phyloP scores from a whole-genome alignment of 176 grass and related monocot species.

The Eleusine coracana region DNA sequence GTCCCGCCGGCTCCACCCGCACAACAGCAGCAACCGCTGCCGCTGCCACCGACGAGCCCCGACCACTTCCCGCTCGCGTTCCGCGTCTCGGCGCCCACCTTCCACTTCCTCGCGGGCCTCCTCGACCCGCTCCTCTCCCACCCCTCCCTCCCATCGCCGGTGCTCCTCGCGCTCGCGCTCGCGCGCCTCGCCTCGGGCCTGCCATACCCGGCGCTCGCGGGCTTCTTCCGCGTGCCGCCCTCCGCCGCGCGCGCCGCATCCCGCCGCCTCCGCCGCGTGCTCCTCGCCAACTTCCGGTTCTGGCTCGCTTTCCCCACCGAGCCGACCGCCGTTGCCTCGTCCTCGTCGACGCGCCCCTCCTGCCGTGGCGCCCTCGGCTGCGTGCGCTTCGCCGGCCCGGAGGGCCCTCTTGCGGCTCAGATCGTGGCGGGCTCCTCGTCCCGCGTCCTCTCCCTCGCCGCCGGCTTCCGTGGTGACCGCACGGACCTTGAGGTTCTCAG shows the following conservation, averaged over 20 bases:
- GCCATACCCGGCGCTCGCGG: constrained; percentile 54
- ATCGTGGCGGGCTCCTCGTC: constrained; percentile 67
- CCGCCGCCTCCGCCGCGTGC: constrained; percentile 65
- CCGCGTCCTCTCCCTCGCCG: constrained; percentile 59
- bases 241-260: constrained; percentile 60
- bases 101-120: constrained; percentile 76
- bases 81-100: constrained; percentile 69
- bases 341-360: constrained; percentile 37
- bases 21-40: background rate
- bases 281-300: constrained; percentile 85
- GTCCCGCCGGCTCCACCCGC: constrained; percentile 18
- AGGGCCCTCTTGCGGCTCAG: constrained; percentile 50
- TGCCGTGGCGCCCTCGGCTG: constrained; percentile 75
- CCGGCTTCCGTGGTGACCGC: constrained; percentile 67
- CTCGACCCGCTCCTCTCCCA: constrained; percentile 77
- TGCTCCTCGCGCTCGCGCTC: constrained; percentile 69
- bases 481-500: constrained; percentile 59
- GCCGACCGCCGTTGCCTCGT: background rate
- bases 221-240: constrained; percentile 55
- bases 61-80: constrained; percentile 72
- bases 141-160: constrained; percentile 46
- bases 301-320: constrained; percentile 74
- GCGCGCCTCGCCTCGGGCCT: constrained; percentile 62
- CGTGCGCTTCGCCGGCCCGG: constrained; percentile 49
- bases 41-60: constrained; percentile 44